Evolutionary conservation across 306 rosid species (phyloP).

Genomic region (Cicer yamashitae): DNA sequence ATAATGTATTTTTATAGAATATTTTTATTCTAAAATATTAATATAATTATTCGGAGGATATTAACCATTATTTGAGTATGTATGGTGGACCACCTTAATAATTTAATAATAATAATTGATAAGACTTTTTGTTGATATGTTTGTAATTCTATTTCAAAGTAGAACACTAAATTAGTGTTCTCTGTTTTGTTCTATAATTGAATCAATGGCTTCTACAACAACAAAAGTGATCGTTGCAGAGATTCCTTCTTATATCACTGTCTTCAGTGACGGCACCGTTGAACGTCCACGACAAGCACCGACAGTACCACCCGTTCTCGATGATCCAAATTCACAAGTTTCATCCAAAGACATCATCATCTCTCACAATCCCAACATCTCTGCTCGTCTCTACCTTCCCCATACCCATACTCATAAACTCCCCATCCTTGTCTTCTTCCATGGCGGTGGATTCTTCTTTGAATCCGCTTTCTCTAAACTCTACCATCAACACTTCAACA

Average conservation of each 20-base stretch:
- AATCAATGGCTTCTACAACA: slow-evolving; percentile 22
- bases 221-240: neutral
- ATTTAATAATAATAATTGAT: too few relatives aligned
- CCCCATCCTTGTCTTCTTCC: slow-evolving; percentile 58
- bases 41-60: too few relatives aligned
- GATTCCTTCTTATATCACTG: slow-evolving; percentile 6
- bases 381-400: slow-evolving; percentile 49
- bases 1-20: too few relatives aligned
- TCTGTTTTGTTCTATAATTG: neutral
- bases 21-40: too few relatives aligned
- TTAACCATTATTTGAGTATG: too few relatives aligned
- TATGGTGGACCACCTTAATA: too few relatives aligned
- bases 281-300: slow-evolving; percentile 39
- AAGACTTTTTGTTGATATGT: too few relatives aligned
- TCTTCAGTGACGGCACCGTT: slow-evolving; percentile 45
- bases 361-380: slow-evolving; percentile 34
- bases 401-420: slow-evolving; percentile 34
- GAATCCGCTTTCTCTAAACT: slow-evolving; percentile 48
- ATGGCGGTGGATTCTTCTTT: slow-evolving; percentile 51
- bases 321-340: slow-evolving; percentile 25
- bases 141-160: too few relatives aligned
- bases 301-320: slow-evolving; percentile 33
- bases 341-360: slow-evolving; percentile 37
- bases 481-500: slow-evolving; percentile 45
- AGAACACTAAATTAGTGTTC: too few relatives aligned